A percentile compares a stretch with the other conserved stretches of the same genome.
These are phyloP conservation scores for Plasmodium blacklocki DNA, from an alignment of 169 alveolate species.

Conservation along the genomic window DNA sequence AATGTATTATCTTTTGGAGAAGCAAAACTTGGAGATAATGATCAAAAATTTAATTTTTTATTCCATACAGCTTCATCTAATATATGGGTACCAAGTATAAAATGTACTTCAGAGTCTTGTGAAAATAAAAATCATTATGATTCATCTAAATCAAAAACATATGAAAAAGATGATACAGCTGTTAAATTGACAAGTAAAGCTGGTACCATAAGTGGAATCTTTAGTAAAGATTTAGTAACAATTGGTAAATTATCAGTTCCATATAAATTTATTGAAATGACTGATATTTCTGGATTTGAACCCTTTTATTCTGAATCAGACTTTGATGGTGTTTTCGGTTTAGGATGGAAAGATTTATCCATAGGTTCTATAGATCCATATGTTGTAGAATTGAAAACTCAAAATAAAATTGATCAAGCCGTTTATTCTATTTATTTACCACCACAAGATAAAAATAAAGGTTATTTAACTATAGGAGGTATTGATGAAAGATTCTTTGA, in stretches of 20 bases:
- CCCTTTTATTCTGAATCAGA: conserved; percentile 30
- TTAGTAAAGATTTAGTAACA: conserved; percentile 79
- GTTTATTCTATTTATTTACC: conserved; percentile 47
- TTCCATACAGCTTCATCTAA: conserved; percentile 87
- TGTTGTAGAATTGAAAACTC: conserved; percentile 39
- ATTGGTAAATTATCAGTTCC: conserved; percentile 63
- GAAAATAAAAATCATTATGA: conserved; percentile 78
- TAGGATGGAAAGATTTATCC: conserved; percentile 77
- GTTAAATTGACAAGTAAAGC: conserved; percentile 82
- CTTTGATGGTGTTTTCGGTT: conserved; percentile 75
- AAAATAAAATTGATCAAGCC: conserved; percentile 35
- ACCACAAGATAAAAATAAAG: background rate
- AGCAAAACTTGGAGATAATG: conserved; percentile 47
- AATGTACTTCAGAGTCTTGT: conserved; percentile 79
- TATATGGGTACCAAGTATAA: conserved; percentile 84
- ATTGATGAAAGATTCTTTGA: conserved; percentile 29
- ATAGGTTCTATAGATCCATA: conserved; percentile 51
- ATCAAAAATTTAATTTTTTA: conserved; percentile 15
- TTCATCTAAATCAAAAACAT: conserved; percentile 79
- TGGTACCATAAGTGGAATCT: conserved; percentile 82
- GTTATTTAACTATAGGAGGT: conserved; percentile 60
- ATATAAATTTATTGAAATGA: conserved; percentile 76
- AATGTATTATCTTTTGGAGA: conserved; percentile 25
- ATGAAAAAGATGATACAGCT: conserved; percentile 77
- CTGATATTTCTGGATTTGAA: conserved; percentile 29